Percentiles rank a stretch among this genome's conserved stretches.
These are phyloP conservation scores for Hypoxylon sp. DNA, from an alignment of 2,329 filamentous ascomycete genomes.

Conservation along the genomic window DNA sequence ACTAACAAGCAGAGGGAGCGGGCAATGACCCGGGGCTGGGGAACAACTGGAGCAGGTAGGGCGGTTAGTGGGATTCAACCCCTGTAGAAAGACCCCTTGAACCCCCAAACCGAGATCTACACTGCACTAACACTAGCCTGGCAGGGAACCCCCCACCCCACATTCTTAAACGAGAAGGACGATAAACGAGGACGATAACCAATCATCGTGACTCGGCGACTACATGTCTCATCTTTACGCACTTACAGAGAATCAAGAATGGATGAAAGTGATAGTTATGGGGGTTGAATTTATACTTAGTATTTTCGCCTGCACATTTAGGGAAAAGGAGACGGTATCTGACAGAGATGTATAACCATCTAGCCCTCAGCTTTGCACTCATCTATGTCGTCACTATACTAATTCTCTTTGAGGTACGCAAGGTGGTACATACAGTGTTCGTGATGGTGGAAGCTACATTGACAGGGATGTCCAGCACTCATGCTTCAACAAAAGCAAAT, in stretches of 20 bases:
- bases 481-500: too few relatives aligned
- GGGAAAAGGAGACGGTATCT: too few relatives aligned
- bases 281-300: too few relatives aligned
- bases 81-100: constrained; percentile 9
- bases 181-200: background rate
- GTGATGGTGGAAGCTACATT: too few relatives aligned
- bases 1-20: constrained; percentile 24
- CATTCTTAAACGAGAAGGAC: constrained; percentile 8
- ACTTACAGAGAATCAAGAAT: background rate
- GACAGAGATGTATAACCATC: too few relatives aligned
- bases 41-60: constrained; percentile 2
- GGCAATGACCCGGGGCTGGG: constrained; percentile 7
- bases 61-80: constrained; percentile 13
- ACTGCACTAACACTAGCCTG: background rate
- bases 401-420: too few relatives aligned
- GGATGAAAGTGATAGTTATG: too few relatives aligned
- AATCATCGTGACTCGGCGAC: constrained; percentile 6
- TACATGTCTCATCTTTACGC: background rate
- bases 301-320: too few relatives aligned
- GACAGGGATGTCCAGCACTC: too few relatives aligned
- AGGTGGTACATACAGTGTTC: too few relatives aligned
- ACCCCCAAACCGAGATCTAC: constrained; percentile 8
- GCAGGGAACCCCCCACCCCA: constrained; percentile 15
- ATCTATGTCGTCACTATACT: too few relatives aligned
- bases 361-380: too few relatives aligned